These are phyloP conservation scores for Ensete glaucum DNA, from an alignment of 176 grass and related monocot genomes.

Conservation along the genomic window DNA sequence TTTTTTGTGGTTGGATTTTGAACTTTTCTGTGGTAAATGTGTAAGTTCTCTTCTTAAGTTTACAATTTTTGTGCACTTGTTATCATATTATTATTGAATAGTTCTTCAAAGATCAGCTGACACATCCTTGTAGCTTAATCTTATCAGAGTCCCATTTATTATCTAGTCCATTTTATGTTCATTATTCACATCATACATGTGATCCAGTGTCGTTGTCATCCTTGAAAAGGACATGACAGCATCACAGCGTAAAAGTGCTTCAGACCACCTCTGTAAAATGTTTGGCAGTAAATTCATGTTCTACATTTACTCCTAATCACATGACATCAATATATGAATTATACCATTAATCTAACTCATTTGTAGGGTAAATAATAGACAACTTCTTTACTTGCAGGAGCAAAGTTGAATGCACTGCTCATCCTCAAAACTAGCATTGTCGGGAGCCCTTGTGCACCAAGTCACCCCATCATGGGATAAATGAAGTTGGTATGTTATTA, in stretches of 20 bases:
- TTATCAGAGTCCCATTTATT: background rate
- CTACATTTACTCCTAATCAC: background rate
- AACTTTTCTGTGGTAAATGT: too few species aligned
- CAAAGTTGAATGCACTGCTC: too few species aligned
- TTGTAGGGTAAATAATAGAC: too few species aligned
- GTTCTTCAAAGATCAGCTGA: background rate
- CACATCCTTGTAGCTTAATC: background rate
- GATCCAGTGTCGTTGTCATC: background rate
- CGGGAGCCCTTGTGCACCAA: too few species aligned
- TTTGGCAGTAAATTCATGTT: background rate
- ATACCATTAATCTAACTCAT: too few species aligned
- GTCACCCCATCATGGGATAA: too few species aligned
- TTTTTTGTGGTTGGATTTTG: background rate
- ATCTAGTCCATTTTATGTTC: background rate
- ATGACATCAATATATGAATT: too few species aligned
- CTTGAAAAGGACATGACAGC: background rate
- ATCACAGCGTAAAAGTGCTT: background rate
- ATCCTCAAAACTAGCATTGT: too few species aligned
- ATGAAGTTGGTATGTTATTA: too few species aligned
- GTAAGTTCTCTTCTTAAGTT: background rate
- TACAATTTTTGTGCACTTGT: background rate
- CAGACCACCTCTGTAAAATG: background rate
- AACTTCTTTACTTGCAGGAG: too few species aligned
- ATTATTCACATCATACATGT: background rate
- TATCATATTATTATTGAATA: background rate